These are phyloP conservation scores for Fusarium pseudoanthophilum DNA, from an alignment of 2,329 filamentous ascomycete genomes.

Conservation along the genomic window DNA sequence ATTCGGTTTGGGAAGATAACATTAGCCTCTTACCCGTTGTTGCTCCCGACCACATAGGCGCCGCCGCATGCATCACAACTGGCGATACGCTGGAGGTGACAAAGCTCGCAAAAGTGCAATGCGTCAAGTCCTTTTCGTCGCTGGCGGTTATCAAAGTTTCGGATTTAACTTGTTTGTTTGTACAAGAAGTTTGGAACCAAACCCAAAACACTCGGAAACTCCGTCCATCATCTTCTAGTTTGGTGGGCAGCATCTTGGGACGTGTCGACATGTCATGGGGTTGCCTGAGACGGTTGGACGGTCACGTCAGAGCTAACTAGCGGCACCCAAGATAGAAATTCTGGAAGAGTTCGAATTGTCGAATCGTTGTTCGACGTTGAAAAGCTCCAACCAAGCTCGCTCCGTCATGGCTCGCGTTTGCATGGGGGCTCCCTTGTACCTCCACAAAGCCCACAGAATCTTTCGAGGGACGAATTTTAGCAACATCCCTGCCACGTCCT, in stretches of 20 bases:
- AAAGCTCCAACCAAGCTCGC: slow-evolving; percentile 31
- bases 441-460: slow-evolving; percentile 39
- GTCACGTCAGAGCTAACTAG: slow-evolving; percentile 44
- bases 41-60: slow-evolving; percentile 4
- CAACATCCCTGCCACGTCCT: slow-evolving; percentile 27
- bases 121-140: slow-evolving; percentile 11
- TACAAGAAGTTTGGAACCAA: slow-evolving; percentile 8
- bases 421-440: slow-evolving; percentile 34
- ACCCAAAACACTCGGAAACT: slow-evolving; percentile 10
- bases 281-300: slow-evolving; percentile 30
- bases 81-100: slow-evolving; percentile 32
- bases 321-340: slow-evolving; percentile 39
- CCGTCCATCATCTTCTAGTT: slow-evolving; percentile 29
- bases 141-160: slow-evolving; percentile 32
- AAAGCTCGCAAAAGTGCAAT: background rate
- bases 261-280: slow-evolving; percentile 41
- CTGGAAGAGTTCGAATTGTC: slow-evolving; percentile 48
- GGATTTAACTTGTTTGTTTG: slow-evolving; percentile 19
- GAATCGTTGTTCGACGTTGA: slow-evolving; percentile 38
- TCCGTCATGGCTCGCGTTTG: slow-evolving; percentile 35
- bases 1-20: background rate
- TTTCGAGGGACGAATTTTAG: slow-evolving; percentile 18
- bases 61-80: slow-evolving; percentile 8
- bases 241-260: slow-evolving; percentile 17
- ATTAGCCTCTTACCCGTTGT: background rate